Base-by-base conservation (phyloP, 306 rosid species). In the Biancaea sappan region DNA sequence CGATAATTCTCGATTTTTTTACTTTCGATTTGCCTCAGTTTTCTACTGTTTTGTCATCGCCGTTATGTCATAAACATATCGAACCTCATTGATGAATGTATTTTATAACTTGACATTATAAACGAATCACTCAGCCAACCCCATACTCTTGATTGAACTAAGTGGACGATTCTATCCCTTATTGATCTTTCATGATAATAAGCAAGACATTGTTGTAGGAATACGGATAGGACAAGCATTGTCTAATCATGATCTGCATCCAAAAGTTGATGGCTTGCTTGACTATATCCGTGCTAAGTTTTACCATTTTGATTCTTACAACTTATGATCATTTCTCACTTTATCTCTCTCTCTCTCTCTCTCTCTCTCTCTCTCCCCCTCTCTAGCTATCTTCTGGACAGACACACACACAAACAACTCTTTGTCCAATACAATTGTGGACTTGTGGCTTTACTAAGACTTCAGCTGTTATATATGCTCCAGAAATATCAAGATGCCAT, bases 51-150 rank as follows among this genome's bases (percentile, higher is more conserved):
- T 3, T n/a, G 54, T 60, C 69, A n/a, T n/a, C n/a, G n/a, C n/a
- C n/a, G n/a, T 25, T n/a, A 34, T 40, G 76, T 26, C 31, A 35
- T 51, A 12, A n/a, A 64, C 66, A 28, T 73, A 15, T 66, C 53
- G 18, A 35, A 46, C 58, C 46, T 32, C 4, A 4, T 44, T 25
- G 58, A 44, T 52, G 46, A 28, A n/a, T n/a, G 13, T 66, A 21
- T 66, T 72, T 67, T 25, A 54, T 47, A 67, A 59, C 31, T 77
- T 62, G 54, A 60, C 61, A 59, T 60, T 65, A n/a, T 48, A 40
- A 56, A 60, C 3, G 24, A 80, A 69, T 74, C 28, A 24, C 63
- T 44, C 19, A 22, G 63, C 77, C 66, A 21, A 65, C 52, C 56
- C 8, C 1, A 0, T 24, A 57, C 24, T 34, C 38, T 71, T 40